Conservation (phyloP, 768 basidiomycete species). For the Cystofilobasidium bisporidii region DNA sequence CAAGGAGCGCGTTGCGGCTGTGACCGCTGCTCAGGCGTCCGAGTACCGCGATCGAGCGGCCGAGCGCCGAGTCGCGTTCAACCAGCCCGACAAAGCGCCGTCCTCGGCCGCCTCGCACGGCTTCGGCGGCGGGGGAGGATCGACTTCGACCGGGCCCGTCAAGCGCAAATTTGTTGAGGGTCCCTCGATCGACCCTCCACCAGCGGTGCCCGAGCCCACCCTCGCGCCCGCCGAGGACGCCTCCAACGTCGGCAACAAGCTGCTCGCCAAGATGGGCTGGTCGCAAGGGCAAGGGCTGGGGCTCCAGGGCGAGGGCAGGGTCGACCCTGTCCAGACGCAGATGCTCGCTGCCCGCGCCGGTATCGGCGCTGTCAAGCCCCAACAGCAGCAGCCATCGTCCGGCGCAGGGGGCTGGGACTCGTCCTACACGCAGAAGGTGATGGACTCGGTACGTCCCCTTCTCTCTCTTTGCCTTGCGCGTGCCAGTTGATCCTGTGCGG, state of each 20-base stretch:
- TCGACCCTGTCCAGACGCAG: slow-evolving; percentile 18
- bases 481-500: too few relatives aligned
- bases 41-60: slow-evolving; percentile 94
- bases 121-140: slow-evolving; percentile 34
- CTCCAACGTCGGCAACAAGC: slow-evolving; percentile 24
- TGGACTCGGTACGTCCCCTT: slow-evolving; percentile 9
- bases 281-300: slow-evolving; percentile 17
- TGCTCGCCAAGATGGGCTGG: slow-evolving; percentile 29
- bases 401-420: background rate
- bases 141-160: background rate
- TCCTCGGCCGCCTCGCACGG: slow-evolving; percentile 42
- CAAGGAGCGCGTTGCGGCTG: slow-evolving; percentile 43
- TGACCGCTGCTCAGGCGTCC: slow-evolving; percentile 40
- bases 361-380: slow-evolving; percentile 15
- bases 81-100: slow-evolving; percentile 73
- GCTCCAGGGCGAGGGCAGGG: slow-evolving; percentile 21
- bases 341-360: slow-evolving; percentile 14
- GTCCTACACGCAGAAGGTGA: slow-evolving; percentile 5
- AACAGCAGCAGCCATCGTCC: background rate
- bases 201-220: slow-evolving; percentile 52
- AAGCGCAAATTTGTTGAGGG: slow-evolving; percentile 54
- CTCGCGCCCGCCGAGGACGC: slow-evolving; percentile 32
- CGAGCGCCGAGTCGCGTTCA: slow-evolving; percentile 79
- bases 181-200: slow-evolving; percentile 50
- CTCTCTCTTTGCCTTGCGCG: background rate